phyloP scores from a whole-genome alignment of 176 grass and related monocot species.

The Puya raimondii region DNA sequence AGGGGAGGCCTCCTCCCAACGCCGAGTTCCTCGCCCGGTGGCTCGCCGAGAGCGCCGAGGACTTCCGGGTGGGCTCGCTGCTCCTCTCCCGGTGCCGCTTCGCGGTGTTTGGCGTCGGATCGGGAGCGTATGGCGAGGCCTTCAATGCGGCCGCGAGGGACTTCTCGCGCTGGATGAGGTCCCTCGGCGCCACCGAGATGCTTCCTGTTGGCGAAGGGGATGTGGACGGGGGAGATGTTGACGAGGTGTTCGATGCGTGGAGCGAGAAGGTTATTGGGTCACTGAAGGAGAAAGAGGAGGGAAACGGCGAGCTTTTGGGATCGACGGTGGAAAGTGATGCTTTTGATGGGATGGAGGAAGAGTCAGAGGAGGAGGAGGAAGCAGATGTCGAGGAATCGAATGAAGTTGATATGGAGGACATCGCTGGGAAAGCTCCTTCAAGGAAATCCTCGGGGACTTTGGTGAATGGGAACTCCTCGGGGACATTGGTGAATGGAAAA shows the following conservation, averaged over 20 bases:
- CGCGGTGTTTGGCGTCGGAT: constrained; percentile 73
- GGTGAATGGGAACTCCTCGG: constrained; percentile 25
- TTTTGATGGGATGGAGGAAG: constrained; percentile 23
- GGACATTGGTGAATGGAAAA: constrained; percentile 19
- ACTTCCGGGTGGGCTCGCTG: constrained; percentile 64
- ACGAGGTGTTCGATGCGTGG: constrained; percentile 53
- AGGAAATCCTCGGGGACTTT: constrained; percentile 10
- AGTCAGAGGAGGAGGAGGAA: constrained; percentile 21
- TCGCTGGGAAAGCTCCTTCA: constrained; percentile 59
- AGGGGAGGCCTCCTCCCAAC: constrained; percentile 37
- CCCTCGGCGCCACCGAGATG: constrained; percentile 66
- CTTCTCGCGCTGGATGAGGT: constrained; percentile 72
- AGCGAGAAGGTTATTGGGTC: constrained; percentile 40
- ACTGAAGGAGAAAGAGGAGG: constrained; percentile 48
- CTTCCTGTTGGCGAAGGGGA: constrained; percentile 56
- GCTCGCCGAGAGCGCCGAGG: constrained; percentile 46
- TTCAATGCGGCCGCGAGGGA: constrained; percentile 68
- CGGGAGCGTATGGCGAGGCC: constrained; percentile 43
- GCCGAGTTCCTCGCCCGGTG: constrained; percentile 54
- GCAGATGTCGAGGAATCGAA: constrained; percentile 28
- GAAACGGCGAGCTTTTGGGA: constrained; percentile 7
- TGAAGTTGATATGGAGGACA: constrained; percentile 89
- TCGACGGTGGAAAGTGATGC: constrained; percentile 17
- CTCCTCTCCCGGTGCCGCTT: constrained; percentile 57
- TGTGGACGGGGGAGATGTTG: constrained; percentile 57